Evolutionary conservation across 371 early-diverging fungal species (phyloP).

Genomic region (Mucor velutinosus): DNA sequence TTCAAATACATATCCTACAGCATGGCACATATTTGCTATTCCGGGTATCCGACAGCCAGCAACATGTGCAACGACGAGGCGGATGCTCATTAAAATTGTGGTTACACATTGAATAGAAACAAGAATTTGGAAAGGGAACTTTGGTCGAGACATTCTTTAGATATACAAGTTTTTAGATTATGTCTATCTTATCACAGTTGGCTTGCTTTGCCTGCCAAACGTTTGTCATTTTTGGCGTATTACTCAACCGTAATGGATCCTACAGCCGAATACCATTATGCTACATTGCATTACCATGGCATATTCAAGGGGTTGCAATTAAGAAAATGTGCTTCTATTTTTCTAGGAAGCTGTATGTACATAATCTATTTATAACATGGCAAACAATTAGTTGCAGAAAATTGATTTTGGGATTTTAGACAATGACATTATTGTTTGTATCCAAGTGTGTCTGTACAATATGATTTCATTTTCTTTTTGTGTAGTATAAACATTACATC

Average conservation of each 20-base stretch:
- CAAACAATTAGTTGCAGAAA: not conserved
- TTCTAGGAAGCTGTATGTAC: not conserved
- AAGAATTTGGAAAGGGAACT: not conserved
- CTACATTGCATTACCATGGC: not conserved
- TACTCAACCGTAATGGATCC: not conserved
- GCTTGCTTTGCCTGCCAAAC: not conserved
- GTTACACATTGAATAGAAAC: not conserved
- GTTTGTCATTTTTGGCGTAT: not conserved
- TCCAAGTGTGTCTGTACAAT: not conserved
- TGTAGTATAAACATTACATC: not conserved
- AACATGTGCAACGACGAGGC: not conserved
- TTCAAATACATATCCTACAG: not conserved
- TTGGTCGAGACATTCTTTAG: not conserved
- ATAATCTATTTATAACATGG: not conserved
- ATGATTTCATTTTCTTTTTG: not conserved
- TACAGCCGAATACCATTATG: not conserved
- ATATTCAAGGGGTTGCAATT: not conserved
- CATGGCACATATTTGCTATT: not conserved
- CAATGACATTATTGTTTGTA: not conserved
- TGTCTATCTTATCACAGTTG: not conserved
- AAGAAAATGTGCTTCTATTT: not conserved
- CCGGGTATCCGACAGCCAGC: not conserved
- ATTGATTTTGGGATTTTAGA: not conserved
- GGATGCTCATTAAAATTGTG: not conserved
- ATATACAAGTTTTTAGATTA: not conserved